Evolutionary conservation across 176 grass and related monocot species (phyloP).

Genomic region (Microstegium vimineum): DNA sequence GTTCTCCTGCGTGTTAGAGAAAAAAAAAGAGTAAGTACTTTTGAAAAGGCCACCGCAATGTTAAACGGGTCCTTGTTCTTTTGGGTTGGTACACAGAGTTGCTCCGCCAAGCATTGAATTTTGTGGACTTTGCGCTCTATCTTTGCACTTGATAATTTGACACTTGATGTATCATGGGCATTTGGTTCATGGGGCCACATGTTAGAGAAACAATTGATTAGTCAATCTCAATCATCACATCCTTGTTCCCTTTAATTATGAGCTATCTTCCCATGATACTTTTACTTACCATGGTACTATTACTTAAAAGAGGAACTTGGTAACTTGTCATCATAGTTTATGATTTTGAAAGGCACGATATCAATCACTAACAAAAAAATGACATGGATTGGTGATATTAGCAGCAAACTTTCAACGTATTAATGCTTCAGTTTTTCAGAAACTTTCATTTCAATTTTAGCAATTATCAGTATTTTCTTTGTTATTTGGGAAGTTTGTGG

Average conservation of each 20-base stretch:
- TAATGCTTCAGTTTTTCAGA: not conserved
- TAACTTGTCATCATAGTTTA: not conserved
- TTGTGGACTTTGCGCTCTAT: not conserved
- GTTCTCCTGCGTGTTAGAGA: no score
- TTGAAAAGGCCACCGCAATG: not conserved
- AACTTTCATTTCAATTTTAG: not conserved
- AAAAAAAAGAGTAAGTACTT: not conserved
- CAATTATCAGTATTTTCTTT: conserved; percentile 11
- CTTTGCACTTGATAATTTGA: not conserved
- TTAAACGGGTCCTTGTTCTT: not conserved
- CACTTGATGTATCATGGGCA: not conserved
- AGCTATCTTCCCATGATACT: not conserved
- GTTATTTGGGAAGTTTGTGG: not conserved
- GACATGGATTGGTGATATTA: not conserved
- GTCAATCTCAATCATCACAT: not conserved
- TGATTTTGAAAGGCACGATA: not conserved
- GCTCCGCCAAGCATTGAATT: not conserved
- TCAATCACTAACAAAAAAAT: conserved; percentile 12
- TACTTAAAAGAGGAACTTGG: not conserved
- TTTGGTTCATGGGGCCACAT: not conserved
- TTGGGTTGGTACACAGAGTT: not conserved
- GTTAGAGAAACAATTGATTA: not conserved
- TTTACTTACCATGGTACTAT: not conserved
- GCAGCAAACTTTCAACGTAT: not conserved
- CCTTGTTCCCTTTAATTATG: not conserved